Evolutionary conservation across 257 asterid species (phyloP).

Genomic region (Gardenia jasminoides): DNA sequence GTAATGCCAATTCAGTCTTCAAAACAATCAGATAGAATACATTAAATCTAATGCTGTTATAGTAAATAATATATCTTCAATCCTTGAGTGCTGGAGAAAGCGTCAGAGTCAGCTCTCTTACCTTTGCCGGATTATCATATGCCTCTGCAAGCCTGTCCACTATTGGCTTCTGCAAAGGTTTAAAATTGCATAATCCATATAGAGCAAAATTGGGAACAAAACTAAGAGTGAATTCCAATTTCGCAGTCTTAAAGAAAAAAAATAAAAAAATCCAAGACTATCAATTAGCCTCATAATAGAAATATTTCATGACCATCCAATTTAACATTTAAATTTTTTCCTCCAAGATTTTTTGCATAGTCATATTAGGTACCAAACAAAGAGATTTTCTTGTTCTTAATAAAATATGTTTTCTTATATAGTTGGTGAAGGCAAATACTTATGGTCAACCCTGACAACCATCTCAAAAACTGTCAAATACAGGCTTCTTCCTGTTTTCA

Average conservation of each 20-base stretch:
- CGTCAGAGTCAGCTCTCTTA: constrained; percentile 17
- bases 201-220: constrained; percentile 14
- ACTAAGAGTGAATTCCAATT: background rate
- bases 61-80: background rate
- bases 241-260: background rate
- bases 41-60: background rate
- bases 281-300: background rate
- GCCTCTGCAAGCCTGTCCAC: constrained; percentile 89
- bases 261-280: too few relatives aligned
- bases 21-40: constrained; percentile 14
- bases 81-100: background rate
- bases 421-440: background rate
- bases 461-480: background rate
- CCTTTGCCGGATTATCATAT: constrained; percentile 76
- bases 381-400: background rate
- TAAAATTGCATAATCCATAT: background rate
- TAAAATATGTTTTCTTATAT: background rate
- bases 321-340: background rate
- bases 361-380: too few relatives aligned
- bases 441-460: background rate
- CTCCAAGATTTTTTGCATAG: background rate
- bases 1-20: constrained; percentile 87
- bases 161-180: constrained; percentile 70
- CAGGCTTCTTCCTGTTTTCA: background rate
- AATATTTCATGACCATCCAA: background rate